Conservation (phyloP, 371 early-diverging fungal genomes). For the Syncephalastrum racemosum region DNA sequence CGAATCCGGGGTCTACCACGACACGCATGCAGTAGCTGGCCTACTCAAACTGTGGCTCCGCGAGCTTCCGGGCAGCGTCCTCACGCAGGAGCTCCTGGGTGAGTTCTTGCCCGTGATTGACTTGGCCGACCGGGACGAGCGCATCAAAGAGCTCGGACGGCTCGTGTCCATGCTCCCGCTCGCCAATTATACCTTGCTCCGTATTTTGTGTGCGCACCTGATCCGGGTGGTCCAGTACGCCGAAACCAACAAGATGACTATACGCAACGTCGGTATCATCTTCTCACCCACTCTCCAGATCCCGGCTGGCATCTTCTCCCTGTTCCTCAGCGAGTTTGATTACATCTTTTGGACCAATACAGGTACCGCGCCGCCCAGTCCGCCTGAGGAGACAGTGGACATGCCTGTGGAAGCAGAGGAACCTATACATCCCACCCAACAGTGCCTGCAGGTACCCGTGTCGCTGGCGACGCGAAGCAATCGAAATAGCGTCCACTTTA, state of each 20-base stretch:
- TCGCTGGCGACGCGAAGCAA: constrained; percentile 20
- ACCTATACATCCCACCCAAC: constrained; percentile 6
- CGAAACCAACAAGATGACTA: constrained; percentile 90
- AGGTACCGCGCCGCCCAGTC: constrained; percentile 12
- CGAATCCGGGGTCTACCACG: constrained; percentile 46
- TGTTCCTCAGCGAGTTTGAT: constrained; percentile 87
- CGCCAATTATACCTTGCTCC: constrained; percentile 87
- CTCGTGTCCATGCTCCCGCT: constrained; percentile 80
- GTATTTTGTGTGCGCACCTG: constrained; percentile 85
- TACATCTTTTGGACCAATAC: constrained; percentile 79
- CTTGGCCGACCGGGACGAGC: constrained; percentile 65
- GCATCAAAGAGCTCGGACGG: constrained; percentile 74
- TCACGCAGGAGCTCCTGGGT: constrained; percentile 64
- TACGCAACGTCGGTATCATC: constrained; percentile 92
- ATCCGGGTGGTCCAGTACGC: constrained; percentile 82
- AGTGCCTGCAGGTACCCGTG: constrained; percentile 4
- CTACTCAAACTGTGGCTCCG: constrained; percentile 80
- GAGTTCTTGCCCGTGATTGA: constrained; percentile 71
- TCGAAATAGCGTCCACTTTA: constrained; percentile 50
- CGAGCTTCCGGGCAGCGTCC: constrained; percentile 70
- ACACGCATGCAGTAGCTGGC: constrained; percentile 81
- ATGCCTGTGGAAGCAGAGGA: not conserved
- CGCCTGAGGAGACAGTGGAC: not conserved
- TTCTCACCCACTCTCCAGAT: constrained; percentile 93
- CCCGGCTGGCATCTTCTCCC: constrained; percentile 84